phyloP scores from a whole-genome alignment of 495 filamentous ascomycete species.

The Tetracladium marchalianum region DNA sequence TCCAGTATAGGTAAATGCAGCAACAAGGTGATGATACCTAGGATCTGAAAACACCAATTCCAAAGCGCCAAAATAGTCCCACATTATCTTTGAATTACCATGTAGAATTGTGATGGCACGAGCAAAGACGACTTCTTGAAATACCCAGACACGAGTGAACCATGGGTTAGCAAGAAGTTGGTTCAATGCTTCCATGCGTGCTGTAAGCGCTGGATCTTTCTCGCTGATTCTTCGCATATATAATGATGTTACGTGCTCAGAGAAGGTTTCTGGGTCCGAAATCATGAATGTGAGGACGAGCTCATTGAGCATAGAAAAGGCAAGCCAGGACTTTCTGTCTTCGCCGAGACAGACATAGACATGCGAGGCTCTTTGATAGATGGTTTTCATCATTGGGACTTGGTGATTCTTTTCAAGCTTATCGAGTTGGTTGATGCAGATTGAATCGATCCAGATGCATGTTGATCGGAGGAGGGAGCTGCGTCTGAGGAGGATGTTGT shows the following conservation, averaged over 20 bases:
- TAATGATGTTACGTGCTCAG: background rate
- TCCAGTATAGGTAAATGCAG: no score
- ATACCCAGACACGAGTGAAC: background rate
- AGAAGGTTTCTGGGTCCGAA: background rate
- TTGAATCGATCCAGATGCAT: constrained; percentile 26
- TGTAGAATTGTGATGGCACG: background rate
- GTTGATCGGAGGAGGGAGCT: background rate
- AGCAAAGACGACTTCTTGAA: background rate
- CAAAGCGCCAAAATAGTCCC: no score
- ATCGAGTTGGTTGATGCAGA: constrained; percentile 31
- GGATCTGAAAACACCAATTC: no score
- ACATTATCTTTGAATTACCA: background rate
- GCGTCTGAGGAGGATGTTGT: no score
- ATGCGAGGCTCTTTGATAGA: constrained; percentile 22
- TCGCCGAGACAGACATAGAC: background rate
- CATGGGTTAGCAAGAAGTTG: background rate
- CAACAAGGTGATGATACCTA: no score
- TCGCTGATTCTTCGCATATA: background rate
- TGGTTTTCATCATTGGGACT: constrained; percentile 26
- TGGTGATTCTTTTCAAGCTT: constrained; percentile 22
- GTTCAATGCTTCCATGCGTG: background rate
- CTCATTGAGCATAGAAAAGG: background rate
- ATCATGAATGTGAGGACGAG: background rate
- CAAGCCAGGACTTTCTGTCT: background rate
- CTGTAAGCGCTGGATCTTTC: background rate